These are phyloP conservation scores for Cicer judaicum DNA, from an alignment of 306 rosid species.

Conservation along the genomic window DNA sequence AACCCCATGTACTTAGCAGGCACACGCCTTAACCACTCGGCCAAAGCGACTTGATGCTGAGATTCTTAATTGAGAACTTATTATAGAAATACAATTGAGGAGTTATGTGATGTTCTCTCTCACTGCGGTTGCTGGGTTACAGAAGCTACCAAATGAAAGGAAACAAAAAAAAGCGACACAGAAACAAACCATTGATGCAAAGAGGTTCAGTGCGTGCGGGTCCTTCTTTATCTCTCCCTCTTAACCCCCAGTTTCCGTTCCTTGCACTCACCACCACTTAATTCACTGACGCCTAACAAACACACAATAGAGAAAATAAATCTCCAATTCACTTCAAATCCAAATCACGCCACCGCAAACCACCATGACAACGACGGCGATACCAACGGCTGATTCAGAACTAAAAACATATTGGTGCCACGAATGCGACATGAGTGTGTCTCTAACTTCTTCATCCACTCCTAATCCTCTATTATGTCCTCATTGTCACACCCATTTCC, in stretches of 20 bases:
- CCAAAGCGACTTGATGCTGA: conserved; percentile 53
- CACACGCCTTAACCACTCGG: conserved; percentile 87
- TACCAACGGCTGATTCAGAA: conserved; percentile 38
- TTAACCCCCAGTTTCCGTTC: conserved; percentile 25
- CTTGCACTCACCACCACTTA: background rate
- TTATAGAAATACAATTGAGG: background rate
- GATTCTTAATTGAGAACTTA: too few species aligned
- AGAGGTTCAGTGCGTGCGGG: conserved; percentile 39
- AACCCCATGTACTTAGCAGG: conserved; percentile 54
- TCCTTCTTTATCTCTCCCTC: conserved; percentile 38
- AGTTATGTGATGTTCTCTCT: background rate
- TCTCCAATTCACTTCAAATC: background rate
- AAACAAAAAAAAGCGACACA: conserved; percentile 36
- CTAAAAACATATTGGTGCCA: conserved; percentile 87
- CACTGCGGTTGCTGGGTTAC: conserved; percentile 13
- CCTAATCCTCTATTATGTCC: conserved; percentile 63
- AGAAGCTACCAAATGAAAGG: conserved; percentile 27
- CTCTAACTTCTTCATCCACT: conserved; percentile 44
- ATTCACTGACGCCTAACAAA: conserved; percentile 2
- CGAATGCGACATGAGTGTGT: conserved; percentile 89
- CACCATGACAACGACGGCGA: conserved; percentile 12
- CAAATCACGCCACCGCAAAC: background rate
- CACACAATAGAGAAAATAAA: background rate
- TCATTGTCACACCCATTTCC: conserved; percentile 70
- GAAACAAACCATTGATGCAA: conserved; percentile 29